These are phyloP conservation scores for Galium porrigens DNA, from an alignment of 305 asterid genomes.

Conservation along the genomic window DNA sequence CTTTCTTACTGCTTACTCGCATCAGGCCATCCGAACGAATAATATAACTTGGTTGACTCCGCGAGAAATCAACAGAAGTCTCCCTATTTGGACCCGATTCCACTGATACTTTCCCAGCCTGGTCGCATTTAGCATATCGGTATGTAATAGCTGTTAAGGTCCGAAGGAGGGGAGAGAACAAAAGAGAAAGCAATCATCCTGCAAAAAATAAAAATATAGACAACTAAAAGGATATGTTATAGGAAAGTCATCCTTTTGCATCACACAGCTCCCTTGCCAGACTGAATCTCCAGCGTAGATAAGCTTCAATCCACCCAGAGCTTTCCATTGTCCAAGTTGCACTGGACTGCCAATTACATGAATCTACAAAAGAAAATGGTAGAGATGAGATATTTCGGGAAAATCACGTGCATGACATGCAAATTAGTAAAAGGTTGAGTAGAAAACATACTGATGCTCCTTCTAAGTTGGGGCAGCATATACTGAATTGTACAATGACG, in stretches of 20 bases:
- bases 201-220: slow-evolving; percentile 10
- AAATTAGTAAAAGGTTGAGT: slow-evolving; percentile 11
- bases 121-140: slow-evolving; percentile 58
- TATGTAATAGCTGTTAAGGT: slow-evolving; percentile 58
- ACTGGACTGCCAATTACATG: slow-evolving; percentile 62
- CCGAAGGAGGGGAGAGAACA: slow-evolving; percentile 4
- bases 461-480: slow-evolving; percentile 67
- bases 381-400: slow-evolving; percentile 3
- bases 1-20: slow-evolving; percentile 49
- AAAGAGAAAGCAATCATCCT: slow-evolving; percentile 7
- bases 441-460: slow-evolving; percentile 56
- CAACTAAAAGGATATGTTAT: slow-evolving; percentile 65
- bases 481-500: slow-evolving; percentile 57
- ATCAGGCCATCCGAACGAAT: slow-evolving; percentile 79
- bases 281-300: slow-evolving; percentile 59
- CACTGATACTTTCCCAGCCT: slow-evolving; percentile 32
- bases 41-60: slow-evolving; percentile 47
- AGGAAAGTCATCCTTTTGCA: slow-evolving; percentile 70
- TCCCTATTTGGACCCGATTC: slow-evolving; percentile 73
- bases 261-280: slow-evolving; percentile 60
- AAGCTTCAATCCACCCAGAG: slow-evolving; percentile 50
- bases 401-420: neutral
- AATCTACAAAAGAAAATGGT: slow-evolving; percentile 30
- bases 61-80: slow-evolving; percentile 44
- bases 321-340: slow-evolving; percentile 76